Percentiles rank a stretch among this genome's conserved stretches.
phyloP scores from a whole-genome alignment of 1,139 yeast genomes.

The Taiozyma onychis region DNA sequence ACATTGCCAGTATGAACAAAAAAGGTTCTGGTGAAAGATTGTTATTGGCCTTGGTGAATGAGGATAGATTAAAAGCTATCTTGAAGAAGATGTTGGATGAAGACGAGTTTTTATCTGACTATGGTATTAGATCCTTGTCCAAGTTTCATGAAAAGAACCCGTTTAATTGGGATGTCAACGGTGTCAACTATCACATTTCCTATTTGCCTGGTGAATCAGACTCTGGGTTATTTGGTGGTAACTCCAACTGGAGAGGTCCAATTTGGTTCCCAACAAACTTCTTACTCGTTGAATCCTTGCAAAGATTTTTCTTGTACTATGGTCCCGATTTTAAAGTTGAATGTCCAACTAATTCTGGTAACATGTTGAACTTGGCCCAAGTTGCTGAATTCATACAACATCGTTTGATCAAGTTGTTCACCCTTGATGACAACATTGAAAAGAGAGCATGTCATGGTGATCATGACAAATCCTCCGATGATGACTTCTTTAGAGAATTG shows the following conservation, averaged over 20 bases:
- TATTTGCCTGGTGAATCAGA: constrained; percentile 93
- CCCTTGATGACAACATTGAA: constrained; percentile 61
- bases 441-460: constrained; percentile 81
- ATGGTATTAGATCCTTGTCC: constrained; percentile 87
- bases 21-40: constrained; percentile 87
- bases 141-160: constrained; percentile 86
- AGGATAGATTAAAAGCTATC: constrained; percentile 73
- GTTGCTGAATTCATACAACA: constrained; percentile 92
- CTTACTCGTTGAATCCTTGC: constrained; percentile 80
- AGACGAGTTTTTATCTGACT: constrained; percentile 78
- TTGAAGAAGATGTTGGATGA: constrained; percentile 83
- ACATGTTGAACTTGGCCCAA: constrained; percentile 75
- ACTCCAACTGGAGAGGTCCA: constrained; percentile 98
- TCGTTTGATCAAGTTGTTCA: constrained; percentile 73
- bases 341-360: constrained; percentile 88
- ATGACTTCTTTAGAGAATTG: constrained; percentile 70
- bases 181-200: constrained; percentile 64
- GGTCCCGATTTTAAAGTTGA: constrained; percentile 85
- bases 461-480: constrained; percentile 54
- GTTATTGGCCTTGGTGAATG: constrained; percentile 74
- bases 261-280: constrained; percentile 97
- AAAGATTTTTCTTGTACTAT: constrained; percentile 84
- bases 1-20: constrained; percentile 81
- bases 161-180: constrained; percentile 80
- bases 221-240: constrained; percentile 95